Base-by-base conservation (phyloP, 179 eudicot species). In the Kewa caespitosa region DNA sequence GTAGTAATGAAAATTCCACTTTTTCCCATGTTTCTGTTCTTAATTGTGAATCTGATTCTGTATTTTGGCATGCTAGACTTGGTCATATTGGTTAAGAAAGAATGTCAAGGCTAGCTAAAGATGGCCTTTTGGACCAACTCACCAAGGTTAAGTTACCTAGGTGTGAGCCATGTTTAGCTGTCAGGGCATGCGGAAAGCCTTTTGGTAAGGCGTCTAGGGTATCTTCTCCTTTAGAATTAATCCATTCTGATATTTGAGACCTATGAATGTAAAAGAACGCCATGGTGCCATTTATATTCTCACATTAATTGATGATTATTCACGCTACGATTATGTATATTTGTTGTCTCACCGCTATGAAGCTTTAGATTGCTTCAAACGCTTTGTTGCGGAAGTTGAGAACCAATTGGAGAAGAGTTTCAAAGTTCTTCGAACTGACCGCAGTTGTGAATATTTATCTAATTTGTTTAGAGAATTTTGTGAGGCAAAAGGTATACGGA, bases 181-280 rank as follows among this genome's bases (percentile, higher is more conserved):
- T 60, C 5, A 76, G 69, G 33, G 57, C 66, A 59, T 67, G 37
- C 1, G 28, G 63, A n/a, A 76, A 68, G 33, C 75, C 74, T 33
- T 76, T 68, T 38, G 67, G 74, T 20, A 76, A 76, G 38, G 80
- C 74, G 5, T 12, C 31, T 0, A 57, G 74, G 43, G 80, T 28
- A 33, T n/a, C 59, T 23, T 28, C 1, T 31, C 69, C 74, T 37
- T 41, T 76, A 34, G 57, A 76, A 11, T 38, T 76, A 4, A 59
- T 76, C 20, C 74, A 76, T 34, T 68, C 38, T 36, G 74, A 76
- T 27, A 76, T 76, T 57, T 76, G 74, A 18, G 68, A 10, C 67
- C 79, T 2, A 68, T 76, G 67, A 76, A 69, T 68, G 74, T 74
- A 0, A 74, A 61, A 27, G 69, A 38, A 11, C 14, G 57, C 10